Evolutionary conservation across 306 rosid genomes (phyloP), one percentile per base, ranked within the genome.

Genomic region (Pyrus betulifolia): DNA sequence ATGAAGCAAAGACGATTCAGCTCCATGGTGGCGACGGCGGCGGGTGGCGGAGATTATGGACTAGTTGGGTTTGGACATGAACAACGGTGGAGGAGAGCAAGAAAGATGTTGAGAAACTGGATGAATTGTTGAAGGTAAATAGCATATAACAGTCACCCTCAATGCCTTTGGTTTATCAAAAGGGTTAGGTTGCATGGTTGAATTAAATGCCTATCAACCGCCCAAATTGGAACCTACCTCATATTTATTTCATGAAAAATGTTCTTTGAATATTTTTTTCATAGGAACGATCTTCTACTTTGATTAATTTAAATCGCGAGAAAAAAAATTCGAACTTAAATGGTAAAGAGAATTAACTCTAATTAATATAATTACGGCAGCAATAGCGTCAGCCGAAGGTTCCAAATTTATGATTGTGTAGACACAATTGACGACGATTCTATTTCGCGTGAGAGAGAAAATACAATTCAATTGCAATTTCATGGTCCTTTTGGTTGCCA

Each of bases 1-100:
- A 91, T 72, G 51, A 88, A 69, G 81, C 97, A 89, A 45, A 87
- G 86, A 31, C 71, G 86, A 70, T 80, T 85, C 64, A 91, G 81
- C 49, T 89, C 77, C 97, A 86, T 88, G 75, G 72, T 52, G 57
- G 52, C 6, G 70, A 45, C 9, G 72, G 46, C 13, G 67, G 65
- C 54, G 58, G 67, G 69, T 58, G 59, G n/a, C 4, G 35, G 31
- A 68, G 7, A 61, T 54, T 42, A 33, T 25, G 33, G 68, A 51
- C 58, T 18, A 79, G 73, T 49, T 77, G 70, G 72, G 81, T 76
- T 40, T 76, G 67, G 70, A 83, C 76, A 78, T 79, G 69, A 81
- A 82, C 45, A 80, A 40, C 71, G 67, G 60, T 75, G 44, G 68
- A 21, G 55, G 68, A 21, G 55, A 45, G 46, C 19, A 72, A 63